Evolutionary conservation across 345 rosid genomes (phyloP), one percentile per base, ranked within the genome.

Genomic region (Eucalyptus polybractea): DNA sequence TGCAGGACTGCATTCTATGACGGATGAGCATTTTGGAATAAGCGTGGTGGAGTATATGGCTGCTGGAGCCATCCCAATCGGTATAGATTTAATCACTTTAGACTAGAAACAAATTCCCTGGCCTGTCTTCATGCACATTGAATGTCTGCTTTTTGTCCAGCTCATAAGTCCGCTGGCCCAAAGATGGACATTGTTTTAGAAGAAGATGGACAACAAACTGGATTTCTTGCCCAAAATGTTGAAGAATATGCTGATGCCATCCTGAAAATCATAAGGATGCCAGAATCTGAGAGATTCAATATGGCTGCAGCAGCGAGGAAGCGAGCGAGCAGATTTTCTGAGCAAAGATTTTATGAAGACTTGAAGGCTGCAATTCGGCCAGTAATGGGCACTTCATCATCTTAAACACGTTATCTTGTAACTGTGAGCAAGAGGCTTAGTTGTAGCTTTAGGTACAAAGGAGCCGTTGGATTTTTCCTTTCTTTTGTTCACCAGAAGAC

Each of bases 61-160:
- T 90, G 98, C 98, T 6, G 99, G 99, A 19, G 97, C 98, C 65
- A 94, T 98, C 88, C 99, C 99, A 65, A 96, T 97, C n/a, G 99
- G 99, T 98, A 56, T 44, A 92, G 83, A n/a, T 87, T 89, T 86
- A 62, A 87, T 88, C 50, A 86, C 87, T 47, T 45, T 40, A 60
- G 69, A 89, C 15, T 88, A 11, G 42, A 40, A 86, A 53, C 7
- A 40, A 60, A 15, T 40, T 72, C 56, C 72, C 76, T 87, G 19
- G 14, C 60, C 31, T 87, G 87, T 80, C 56, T 90, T 54, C 62
- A 62, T 62, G 42, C 53, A 42, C 13, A 21, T 87, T 49, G 45
- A 45, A 24, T 53, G 42, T 45, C 15, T 62, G 53, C 45, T 42
- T 76, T 88, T 13, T 87, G 47, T 88, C 90, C 94, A 98, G 99